Conservation (phyloP, 805 yeast species). For the Saturnispora zaruensis region DNA sequence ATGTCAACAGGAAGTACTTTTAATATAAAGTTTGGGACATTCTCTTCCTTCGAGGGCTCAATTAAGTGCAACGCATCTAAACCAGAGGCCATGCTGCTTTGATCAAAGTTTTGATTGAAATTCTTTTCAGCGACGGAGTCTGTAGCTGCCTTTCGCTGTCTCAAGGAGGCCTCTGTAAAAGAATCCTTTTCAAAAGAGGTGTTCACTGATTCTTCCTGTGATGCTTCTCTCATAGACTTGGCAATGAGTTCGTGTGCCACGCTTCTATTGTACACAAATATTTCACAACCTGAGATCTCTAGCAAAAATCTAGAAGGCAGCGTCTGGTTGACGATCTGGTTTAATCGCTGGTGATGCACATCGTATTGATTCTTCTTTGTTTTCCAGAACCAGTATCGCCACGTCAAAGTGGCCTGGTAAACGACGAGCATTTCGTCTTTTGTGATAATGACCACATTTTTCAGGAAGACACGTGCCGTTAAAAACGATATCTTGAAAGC, state of each 20-base stretch:
- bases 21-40: slow-evolving; percentile 11
- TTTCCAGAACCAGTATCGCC: slow-evolving; percentile 79
- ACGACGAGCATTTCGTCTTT: slow-evolving; percentile 63
- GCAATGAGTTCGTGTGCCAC: slow-evolving; percentile 51
- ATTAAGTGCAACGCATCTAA: not conserved
- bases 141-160: not conserved
- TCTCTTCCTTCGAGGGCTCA: not conserved
- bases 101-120: not conserved
- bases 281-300: slow-evolving; percentile 68
- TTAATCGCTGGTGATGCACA: slow-evolving; percentile 17
- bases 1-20: slow-evolving; percentile 55
- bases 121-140: not conserved
- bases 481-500: slow-evolving; percentile 68
- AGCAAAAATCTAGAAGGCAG: slow-evolving; percentile 52
- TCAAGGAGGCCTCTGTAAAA: not conserved
- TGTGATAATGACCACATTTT: slow-evolving; percentile 66
- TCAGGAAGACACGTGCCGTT: slow-evolving; percentile 76
- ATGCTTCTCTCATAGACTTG: slow-evolving; percentile 9
- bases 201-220: not conserved
- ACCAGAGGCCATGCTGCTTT: not conserved
- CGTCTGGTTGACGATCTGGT: slow-evolving; percentile 31
- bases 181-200: not conserved
- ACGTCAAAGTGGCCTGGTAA: slow-evolving; percentile 66
- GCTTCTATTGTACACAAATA: slow-evolving; percentile 74
- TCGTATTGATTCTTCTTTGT: slow-evolving; percentile 34